Conservation (phyloP, 371 early-diverging fungal species). For the Actinomortierella wolfii region DNA sequence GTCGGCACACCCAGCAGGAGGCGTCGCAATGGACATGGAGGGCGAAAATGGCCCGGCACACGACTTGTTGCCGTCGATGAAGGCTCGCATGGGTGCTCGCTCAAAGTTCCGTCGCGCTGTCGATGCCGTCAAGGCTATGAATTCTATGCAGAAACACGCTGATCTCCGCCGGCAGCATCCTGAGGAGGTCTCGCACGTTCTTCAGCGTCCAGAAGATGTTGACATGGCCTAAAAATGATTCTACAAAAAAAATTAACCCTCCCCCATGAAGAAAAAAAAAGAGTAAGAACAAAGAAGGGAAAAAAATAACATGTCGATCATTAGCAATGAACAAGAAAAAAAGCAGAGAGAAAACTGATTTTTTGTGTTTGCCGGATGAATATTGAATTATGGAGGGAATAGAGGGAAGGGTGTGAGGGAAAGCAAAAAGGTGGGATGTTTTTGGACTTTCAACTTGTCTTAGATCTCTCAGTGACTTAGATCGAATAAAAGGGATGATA, state of each 20-base stretch:
- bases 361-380: too few relatives aligned
- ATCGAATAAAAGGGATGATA: too few relatives aligned
- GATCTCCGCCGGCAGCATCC: constrained; percentile 27
- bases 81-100: constrained; percentile 83
- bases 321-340: too few relatives aligned
- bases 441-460: too few relatives aligned
- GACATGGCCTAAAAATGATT: constrained; percentile 27
- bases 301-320: too few relatives aligned
- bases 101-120: constrained; percentile 77
- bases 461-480: too few relatives aligned
- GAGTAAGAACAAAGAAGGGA: too few relatives aligned
- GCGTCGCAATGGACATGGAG: constrained; percentile 31
- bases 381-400: too few relatives aligned
- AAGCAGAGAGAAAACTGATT: too few relatives aligned
- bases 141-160: constrained; percentile 38
- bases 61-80: constrained; percentile 76
- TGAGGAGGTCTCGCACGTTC: constrained; percentile 34
- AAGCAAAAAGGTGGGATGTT: too few relatives aligned
- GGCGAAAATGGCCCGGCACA: constrained; percentile 19
- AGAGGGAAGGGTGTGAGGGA: too few relatives aligned
- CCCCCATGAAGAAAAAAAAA: background rate
- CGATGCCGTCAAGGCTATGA: constrained; percentile 47
- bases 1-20: constrained; percentile 3
- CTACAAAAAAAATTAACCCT: too few relatives aligned
- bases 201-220: constrained; percentile 25